Percentiles rank a stretch among this genome's conserved stretches.
These are phyloP conservation scores for Aspergillus texensis DNA, from an alignment of 2,329 filamentous ascomycete genomes.

Conservation along the genomic window DNA sequence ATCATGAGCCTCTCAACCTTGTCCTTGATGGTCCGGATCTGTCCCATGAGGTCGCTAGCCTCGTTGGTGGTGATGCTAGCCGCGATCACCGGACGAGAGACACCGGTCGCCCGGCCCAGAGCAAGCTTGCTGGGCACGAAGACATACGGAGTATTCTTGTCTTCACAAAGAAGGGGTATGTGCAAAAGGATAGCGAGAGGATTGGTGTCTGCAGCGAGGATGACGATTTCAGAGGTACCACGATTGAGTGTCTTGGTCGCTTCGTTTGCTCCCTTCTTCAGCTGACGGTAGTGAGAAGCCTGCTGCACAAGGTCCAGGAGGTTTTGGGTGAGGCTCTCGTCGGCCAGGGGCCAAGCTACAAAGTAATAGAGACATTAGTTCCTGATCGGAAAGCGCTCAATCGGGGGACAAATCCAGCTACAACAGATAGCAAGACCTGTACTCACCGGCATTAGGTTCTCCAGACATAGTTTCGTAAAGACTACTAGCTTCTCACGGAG, in stretches of 20 bases:
- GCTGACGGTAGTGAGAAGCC: constrained; percentile 63
- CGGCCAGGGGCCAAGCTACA: constrained; percentile 71
- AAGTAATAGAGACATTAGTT: constrained; percentile 11
- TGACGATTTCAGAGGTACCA: constrained; percentile 84
- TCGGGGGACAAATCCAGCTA: neutral
- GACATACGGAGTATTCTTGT: constrained; percentile 72
- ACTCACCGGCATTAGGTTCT: constrained; percentile 35
- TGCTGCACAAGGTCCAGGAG: constrained; percentile 82
- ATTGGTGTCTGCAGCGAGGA: constrained; percentile 85
- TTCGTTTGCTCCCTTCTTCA: constrained; percentile 90
- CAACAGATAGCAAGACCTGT: neutral
- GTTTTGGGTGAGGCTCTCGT: constrained; percentile 74
- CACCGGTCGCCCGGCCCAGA: constrained; percentile 86
- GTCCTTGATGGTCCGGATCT: constrained; percentile 87
- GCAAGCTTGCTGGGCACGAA: constrained; percentile 79
- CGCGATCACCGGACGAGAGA: constrained; percentile 83
- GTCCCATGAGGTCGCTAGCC: constrained; percentile 79
- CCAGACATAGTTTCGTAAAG: constrained; percentile 33
- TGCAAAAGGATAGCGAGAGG: constrained; percentile 88
- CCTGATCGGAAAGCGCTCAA: neutral
- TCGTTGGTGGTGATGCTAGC: constrained; percentile 90
- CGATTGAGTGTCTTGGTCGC: constrained; percentile 88
- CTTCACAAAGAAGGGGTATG: constrained; percentile 82
- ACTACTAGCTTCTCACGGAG: constrained; percentile 22
- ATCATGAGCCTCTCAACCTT: constrained; percentile 96